A percentile compares a stretch with the other conserved stretches of the same genome.
Conservation (phyloP, 2,329 filamentous ascomycete genomes). For the Tolypocladium tropicale region DNA sequence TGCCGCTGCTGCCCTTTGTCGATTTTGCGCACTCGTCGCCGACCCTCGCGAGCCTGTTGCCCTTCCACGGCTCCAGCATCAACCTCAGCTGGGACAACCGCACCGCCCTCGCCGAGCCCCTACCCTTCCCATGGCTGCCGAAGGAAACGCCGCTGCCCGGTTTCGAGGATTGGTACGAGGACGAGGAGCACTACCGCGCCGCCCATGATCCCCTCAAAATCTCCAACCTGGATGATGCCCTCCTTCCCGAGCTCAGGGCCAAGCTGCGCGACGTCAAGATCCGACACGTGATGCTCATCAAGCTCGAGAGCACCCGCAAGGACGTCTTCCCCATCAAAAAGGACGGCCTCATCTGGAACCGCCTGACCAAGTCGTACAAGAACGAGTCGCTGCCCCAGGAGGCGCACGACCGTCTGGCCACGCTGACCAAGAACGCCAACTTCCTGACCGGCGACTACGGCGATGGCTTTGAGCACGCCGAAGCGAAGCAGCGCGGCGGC, state of each 20-base stretch:
- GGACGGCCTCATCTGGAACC: conserved; percentile 24
- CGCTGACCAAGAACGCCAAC: conserved; percentile 19
- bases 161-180: conserved; percentile 16
- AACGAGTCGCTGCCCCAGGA: conserved; percentile 20
- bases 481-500: conserved; percentile 21
- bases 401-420: conserved; percentile 16
- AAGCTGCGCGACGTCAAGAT: conserved; percentile 22
- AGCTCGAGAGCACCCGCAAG: conserved; percentile 32
- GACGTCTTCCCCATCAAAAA: conserved; percentile 35
- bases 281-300: conserved; percentile 30
- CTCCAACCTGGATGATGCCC: conserved; percentile 25
- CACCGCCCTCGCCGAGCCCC: conserved; percentile 14
- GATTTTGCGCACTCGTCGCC: conserved; percentile 21
- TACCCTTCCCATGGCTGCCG: conserved; percentile 13
- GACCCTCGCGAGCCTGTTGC: conserved; percentile 13
- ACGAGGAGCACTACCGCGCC: conserved; percentile 21
- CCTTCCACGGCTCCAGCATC: conserved; percentile 15
- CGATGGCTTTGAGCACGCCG: conserved; percentile 20
- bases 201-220: conserved; percentile 26
- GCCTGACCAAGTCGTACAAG: conserved; percentile 20
- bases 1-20: conserved; percentile 20
- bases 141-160: conserved; percentile 8
- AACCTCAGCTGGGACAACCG: conserved; percentile 14
- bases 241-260: conserved; percentile 15
- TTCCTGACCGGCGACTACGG: conserved; percentile 22